phyloP scores from a whole-genome alignment of 345 rosid species.

The Mallotus nudiflorus region DNA sequence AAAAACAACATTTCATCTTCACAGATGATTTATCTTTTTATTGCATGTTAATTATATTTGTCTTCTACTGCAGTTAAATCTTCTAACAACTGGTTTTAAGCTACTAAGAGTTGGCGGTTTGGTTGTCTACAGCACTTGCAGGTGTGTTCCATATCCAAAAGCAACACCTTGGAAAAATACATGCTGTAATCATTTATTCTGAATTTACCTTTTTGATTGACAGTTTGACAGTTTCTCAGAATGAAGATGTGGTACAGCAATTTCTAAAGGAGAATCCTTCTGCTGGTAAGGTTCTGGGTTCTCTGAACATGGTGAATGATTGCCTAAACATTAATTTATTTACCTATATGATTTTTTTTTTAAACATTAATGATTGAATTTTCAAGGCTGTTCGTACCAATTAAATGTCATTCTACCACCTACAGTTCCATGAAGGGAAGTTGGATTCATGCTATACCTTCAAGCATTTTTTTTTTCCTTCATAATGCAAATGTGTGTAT shows the following conservation, averaged over 20 bases:
- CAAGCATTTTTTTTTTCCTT: background rate
- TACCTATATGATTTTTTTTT: background rate
- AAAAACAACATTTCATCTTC: background rate
- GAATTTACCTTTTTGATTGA: constrained; percentile 13
- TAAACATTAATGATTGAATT: too few species aligned
- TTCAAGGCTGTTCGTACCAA: background rate
- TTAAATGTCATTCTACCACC: background rate
- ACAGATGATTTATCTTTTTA: background rate
- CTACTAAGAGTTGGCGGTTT: constrained; percentile 77
- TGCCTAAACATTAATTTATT: background rate
- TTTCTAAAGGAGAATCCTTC: constrained; percentile 63
- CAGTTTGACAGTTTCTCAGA: constrained; percentile 90
- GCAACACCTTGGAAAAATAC: background rate
- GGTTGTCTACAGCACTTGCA: constrained; percentile 95
- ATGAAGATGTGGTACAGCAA: constrained; percentile 77
- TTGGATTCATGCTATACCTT: background rate
- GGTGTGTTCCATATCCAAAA: constrained; percentile 36
- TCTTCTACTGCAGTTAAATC: constrained; percentile 58
- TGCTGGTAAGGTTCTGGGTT: constrained; percentile 54
- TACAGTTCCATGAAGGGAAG: background rate
- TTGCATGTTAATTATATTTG: background rate
- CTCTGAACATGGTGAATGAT: background rate
- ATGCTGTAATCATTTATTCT: background rate
- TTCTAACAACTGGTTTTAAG: constrained; percentile 78
- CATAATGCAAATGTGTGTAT: too few species aligned